Evolutionary conservation across 495 filamentous ascomycete species (phyloP).

Genomic region (Podospora conica): DNA sequence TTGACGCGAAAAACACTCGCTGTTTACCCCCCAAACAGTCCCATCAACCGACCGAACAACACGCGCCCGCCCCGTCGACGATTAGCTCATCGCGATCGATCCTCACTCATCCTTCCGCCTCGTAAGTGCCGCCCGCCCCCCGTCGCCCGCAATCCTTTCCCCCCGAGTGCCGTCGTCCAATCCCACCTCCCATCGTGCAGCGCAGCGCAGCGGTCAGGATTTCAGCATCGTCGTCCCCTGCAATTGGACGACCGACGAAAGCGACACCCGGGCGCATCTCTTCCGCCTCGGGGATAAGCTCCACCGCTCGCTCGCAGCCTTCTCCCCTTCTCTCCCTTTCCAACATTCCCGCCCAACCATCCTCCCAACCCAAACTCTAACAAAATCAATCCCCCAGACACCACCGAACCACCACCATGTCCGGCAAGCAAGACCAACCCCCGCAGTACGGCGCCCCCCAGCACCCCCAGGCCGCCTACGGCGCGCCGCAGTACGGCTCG

Average conservation of each 20-base stretch:
- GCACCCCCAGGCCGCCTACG: slow-evolving; percentile 16
- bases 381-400: not conserved
- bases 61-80: not conserved
- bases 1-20: not conserved
- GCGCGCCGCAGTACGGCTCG: slow-evolving; percentile 4
- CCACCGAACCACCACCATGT: slow-evolving; percentile 22
- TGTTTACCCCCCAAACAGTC: not conserved
- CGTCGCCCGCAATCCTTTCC: not conserved
- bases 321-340: not conserved
- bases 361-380: not conserved
- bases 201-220: not conserved
- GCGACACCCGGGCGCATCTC: not conserved
- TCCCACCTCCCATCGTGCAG: not conserved
- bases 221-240: not conserved
- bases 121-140: not conserved
- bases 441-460: slow-evolving; percentile 32
- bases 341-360: not conserved
- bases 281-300: not conserved
- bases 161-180: not conserved
- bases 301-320: not conserved
- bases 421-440: slow-evolving; percentile 36
- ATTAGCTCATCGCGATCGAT: not conserved
- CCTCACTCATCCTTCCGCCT: not conserved
- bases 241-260: not conserved
- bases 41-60: not conserved